phyloP scores from a whole-genome alignment of 2,329 filamentous ascomycete genomes.

The Pseudopyricularia javanii region DNA sequence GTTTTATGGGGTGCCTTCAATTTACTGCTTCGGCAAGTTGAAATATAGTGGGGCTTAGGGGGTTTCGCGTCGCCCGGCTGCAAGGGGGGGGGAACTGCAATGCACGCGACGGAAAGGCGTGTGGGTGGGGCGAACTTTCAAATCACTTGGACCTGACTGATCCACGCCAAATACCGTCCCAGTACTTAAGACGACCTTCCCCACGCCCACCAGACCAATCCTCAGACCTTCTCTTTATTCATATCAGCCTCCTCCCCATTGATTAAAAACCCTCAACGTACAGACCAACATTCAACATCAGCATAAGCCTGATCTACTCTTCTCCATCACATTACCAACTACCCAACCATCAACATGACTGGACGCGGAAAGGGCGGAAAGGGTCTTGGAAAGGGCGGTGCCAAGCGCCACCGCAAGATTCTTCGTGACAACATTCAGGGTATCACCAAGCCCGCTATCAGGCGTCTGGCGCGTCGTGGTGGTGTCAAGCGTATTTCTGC shows the following conservation, averaged over 20 bases:
- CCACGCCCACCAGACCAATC: neutral
- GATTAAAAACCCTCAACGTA: neutral
- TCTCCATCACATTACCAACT: neutral
- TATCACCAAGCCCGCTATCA: slow-evolving; percentile 97
- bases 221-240: neutral
- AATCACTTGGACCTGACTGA: neutral
- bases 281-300: neutral
- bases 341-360: neutral
- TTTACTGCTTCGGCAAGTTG: too few relatives aligned
- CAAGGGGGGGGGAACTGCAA: neutral
- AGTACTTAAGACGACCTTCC: neutral
- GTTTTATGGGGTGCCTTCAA: too few relatives aligned
- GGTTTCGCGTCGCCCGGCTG: too few relatives aligned
- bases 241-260: neutral
- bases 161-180: neutral
- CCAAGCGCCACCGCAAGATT: slow-evolving; percentile 99
- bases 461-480: slow-evolving; percentile 96
- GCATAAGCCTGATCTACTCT: neutral
- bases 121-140: neutral
- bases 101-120: neutral
- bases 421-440: slow-evolving; percentile 99
- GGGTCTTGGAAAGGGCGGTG: slow-evolving; percentile 94
- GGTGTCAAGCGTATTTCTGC: slow-evolving; percentile 99
- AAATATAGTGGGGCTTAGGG: too few relatives aligned
- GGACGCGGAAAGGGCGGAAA: slow-evolving; percentile 89